A percentile compares a stretch with the other conserved stretches of the same genome.
These are phyloP conservation scores for Trametes cubensis DNA, from an alignment of 768 basidiomycete species.

Conservation along the genomic window DNA sequence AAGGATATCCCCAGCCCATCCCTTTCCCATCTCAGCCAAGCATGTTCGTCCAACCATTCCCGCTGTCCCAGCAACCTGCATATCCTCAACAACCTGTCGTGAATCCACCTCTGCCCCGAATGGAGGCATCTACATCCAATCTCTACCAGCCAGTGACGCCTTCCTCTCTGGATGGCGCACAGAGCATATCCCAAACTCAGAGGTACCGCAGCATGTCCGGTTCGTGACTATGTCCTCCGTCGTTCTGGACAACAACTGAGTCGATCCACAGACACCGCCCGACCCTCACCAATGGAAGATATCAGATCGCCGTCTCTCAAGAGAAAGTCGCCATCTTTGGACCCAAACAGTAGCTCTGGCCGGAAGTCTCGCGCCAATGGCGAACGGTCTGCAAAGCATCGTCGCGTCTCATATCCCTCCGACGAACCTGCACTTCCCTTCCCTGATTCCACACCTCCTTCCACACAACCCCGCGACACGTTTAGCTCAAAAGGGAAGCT, in stretches of 20 bases:
- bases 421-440: constrained; percentile 4
- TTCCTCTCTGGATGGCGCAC: neutral
- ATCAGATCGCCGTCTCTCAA: constrained; percentile 4
- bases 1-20: constrained; percentile 5
- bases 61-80: constrained; percentile 3
- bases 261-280: neutral
- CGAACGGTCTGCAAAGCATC: constrained; percentile 2
- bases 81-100: neutral
- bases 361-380: neutral
- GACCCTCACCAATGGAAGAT: constrained; percentile 11
- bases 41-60: constrained; percentile 1
- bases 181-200: neutral
- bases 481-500: constrained; percentile 34
- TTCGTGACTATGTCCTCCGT: neutral
- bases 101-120: neutral
- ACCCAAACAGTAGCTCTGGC: neutral
- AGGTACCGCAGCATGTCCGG: constrained; percentile 11
- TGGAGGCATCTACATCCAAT: neutral
- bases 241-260: neutral
- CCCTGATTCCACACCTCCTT: neutral
- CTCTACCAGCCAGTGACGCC: neutral
- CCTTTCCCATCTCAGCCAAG: constrained; percentile 5
- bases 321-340: constrained; percentile 6
- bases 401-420: constrained; percentile 2
- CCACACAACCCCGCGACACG: neutral